Base-by-base conservation (phyloP, 1,284 basidiomycete genomes). In the Pseudozyma tsukubaensis region DNA sequence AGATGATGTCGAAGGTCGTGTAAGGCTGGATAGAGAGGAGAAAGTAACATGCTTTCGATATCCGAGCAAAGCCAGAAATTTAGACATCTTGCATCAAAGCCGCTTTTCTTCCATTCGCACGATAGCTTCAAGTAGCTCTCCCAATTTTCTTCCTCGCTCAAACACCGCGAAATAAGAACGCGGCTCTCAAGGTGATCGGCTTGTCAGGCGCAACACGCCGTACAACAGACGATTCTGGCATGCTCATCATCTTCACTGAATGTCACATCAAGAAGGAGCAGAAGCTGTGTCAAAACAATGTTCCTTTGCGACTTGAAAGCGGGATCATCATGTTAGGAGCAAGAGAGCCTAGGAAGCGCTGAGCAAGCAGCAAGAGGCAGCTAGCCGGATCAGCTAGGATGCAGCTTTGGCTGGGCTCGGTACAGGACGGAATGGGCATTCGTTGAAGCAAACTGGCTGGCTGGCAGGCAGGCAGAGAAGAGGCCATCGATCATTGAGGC, bases 31-130 rank as follows among this genome's bases (percentile, higher is more conserved):
- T 49, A 13, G 13, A 35, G 47, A 24, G 5, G 18, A 47, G 21
- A 49, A 34, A n/a, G 16, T 19, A 6, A 21, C 19, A 47, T 11
- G 19, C 44, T 8, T 47, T 42, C 18, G 40, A 42, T 42, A 18
- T 16, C n/a, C 19, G 10, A 40, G 8, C 6, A 40, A 51, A 39
- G n/a, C 32, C 3, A 32, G 47, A 50, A 48, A 47, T 39, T 40
- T 32, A 49, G 3, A 53, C 35, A 45, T 39, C 10, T 13, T 14
- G 39, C 37, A 34, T 36, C 34, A 45, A 7, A 51, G 21, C 12
- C 29, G 18, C 32, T 18, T 18, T 58, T 52, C 59, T 61, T 68
- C 59, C 51, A 62, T 48, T 68, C 66, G 66, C 59, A 62, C 66
- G 66, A 42, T 40, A 34, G 24, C n/a, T 44, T 48, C 14, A 5